These are phyloP conservation scores for Kuraishia borneana DNA, from an alignment of 805 yeast species.

Conservation along the genomic window DNA sequence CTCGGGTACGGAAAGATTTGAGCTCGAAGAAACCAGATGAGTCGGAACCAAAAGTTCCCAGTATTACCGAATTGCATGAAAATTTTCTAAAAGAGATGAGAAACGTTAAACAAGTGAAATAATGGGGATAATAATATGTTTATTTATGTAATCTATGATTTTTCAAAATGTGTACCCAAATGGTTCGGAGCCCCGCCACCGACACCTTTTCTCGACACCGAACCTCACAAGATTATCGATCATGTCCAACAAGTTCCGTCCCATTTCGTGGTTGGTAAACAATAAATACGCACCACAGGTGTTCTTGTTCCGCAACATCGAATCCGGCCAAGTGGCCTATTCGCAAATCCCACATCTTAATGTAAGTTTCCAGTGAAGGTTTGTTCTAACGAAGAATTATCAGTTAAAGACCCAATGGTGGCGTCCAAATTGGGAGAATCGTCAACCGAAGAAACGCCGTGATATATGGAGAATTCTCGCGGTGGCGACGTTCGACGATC, in stretches of 20 bases:
- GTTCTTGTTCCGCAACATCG: constrained; percentile 72
- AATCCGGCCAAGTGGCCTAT: constrained; percentile 82
- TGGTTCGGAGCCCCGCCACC: too few relatives aligned
- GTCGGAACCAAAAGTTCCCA: too few relatives aligned
- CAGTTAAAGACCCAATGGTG: constrained; percentile 64
- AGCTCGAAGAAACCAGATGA: too few relatives aligned
- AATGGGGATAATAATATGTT: too few relatives aligned
- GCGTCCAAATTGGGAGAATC: constrained; percentile 84
- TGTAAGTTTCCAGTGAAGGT: constrained; percentile 8
- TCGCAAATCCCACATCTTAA: constrained; percentile 69
- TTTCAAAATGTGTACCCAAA: too few relatives aligned
- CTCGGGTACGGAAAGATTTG: too few relatives aligned
- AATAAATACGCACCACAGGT: constrained; percentile 76
- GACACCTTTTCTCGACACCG: background rate
- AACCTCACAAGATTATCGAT: background rate
- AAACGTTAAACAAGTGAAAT: too few relatives aligned
- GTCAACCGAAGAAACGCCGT: constrained; percentile 65
- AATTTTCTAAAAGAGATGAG: too few relatives aligned
- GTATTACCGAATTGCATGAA: too few relatives aligned
- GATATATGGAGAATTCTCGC: constrained; percentile 91
- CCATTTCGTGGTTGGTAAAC: constrained; percentile 43
- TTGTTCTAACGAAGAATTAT: constrained; percentile 9
- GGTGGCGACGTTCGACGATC: constrained; percentile 54
- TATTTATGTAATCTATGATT: too few relatives aligned
- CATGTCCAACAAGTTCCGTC: constrained; percentile 33